Base-by-base conservation (phyloP, 768 basidiomycete genomes). In the Hydnomerulius pinastri region DNA sequence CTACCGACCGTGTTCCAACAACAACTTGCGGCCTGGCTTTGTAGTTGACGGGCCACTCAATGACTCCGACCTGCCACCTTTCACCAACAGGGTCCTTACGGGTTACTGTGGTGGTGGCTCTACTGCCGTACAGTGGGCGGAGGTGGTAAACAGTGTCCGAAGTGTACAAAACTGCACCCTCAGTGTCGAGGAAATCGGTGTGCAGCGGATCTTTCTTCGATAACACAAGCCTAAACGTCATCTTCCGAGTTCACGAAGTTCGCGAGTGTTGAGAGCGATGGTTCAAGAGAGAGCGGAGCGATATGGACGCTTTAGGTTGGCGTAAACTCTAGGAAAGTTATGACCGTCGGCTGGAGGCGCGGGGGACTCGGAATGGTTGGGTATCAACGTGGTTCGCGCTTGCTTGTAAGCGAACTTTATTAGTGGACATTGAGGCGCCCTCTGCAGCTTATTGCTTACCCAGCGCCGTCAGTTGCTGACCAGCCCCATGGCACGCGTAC, bases 1-100 rank as follows among this genome's bases (percentile, higher is more conserved):
- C 41, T 17, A 68, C 63, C 18, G 30, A n/a, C 7, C 63, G 41
- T 13, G 68, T 66, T 21, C 66, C 63, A 4, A 70, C 50, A 45
- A 66, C 29, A 33, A 70, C 47, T 13, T 46, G 49, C 0, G 44
- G 48, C 11, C 32, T 48, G 7, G 46, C 55, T 8, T 40, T 28
- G 0, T 15, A 20, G 2, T 42, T 53, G 4, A 41, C 46, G 3
- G 63, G 63, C 66, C 68, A 68, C 25, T 70, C 66, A 43, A 68
- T 64, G 32, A 64, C 28, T 17, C 66, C 66, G 20, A 66, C 63
- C 32, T 68, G 66, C 9, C 62, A 21, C 0, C 54, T 30, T 11
- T 66, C 59, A 2, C 66, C 68, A 0, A 40, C 12, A 8, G 24
- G 20, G 11, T 57, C 62, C 1, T 36, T 58, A 18, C 66, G 56